Conservation (phyloP, 352 stramenopile species). For the Peronospora destructor region DNA sequence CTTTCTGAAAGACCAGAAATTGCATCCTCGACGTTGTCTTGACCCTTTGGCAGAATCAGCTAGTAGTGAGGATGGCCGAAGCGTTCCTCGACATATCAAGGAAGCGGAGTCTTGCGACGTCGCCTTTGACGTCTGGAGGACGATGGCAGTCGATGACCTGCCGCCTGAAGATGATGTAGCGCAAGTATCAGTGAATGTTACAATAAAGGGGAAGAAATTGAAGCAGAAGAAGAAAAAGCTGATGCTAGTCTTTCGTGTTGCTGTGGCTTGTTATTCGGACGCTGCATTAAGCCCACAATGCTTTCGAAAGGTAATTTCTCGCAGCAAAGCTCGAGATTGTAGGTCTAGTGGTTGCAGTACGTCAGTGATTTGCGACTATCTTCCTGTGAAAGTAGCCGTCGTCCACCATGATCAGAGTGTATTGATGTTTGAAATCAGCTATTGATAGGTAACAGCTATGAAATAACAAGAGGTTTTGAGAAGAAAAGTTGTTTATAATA, state of each 20-base stretch:
- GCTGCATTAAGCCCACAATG: slow-evolving; percentile 21
- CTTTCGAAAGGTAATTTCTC: slow-evolving; percentile 15
- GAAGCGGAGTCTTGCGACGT: slow-evolving; percentile 16
- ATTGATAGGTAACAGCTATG: slow-evolving; percentile 4
- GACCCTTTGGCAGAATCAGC: slow-evolving; percentile 2
- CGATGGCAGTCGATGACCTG: slow-evolving; percentile 11
- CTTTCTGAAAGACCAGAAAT: slow-evolving; percentile 59
- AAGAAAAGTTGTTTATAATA: slow-evolving; percentile 30
- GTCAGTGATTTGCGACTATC: slow-evolving; percentile 1
- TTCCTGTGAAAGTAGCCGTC: slow-evolving; percentile 61
- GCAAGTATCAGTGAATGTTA: background rate
- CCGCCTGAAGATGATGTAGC: slow-evolving; percentile 1
- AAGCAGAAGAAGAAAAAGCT: slow-evolving; percentile 40
- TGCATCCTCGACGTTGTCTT: slow-evolving; percentile 49
- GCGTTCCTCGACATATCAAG: slow-evolving; percentile 20
- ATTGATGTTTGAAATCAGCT: slow-evolving; percentile 53
- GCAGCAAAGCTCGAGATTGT: slow-evolving; percentile 4
- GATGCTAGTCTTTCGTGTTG: slow-evolving; percentile 45
- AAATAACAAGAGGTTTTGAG: background rate
- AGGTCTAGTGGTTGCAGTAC: slow-evolving; percentile 2
- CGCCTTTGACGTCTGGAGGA: slow-evolving; percentile 60
- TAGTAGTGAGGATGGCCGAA: slow-evolving; percentile 8
- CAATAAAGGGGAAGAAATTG: slow-evolving; percentile 9
- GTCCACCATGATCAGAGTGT: slow-evolving; percentile 48
- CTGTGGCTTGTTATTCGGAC: slow-evolving; percentile 45